Conservation (phyloP, 2,329 filamentous ascomycete genomes). For the Cryphonectria parasitica region DNA sequence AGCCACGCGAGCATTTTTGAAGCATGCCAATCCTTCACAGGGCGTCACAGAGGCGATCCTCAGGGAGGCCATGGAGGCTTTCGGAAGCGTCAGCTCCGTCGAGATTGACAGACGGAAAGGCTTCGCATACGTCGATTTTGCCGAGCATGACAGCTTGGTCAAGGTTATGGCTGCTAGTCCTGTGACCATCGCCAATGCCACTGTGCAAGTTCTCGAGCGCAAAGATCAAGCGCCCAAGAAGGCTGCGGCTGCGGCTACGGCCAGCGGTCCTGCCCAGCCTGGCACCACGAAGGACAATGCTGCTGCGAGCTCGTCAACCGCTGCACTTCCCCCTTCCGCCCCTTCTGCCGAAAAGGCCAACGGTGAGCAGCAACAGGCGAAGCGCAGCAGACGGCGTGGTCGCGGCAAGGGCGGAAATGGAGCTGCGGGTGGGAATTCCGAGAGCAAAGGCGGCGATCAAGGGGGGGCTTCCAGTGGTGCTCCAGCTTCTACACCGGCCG, state of each 20-base stretch:
- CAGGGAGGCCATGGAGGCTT: constrained; percentile 72
- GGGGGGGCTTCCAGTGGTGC: constrained; percentile 8
- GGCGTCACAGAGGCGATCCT: constrained; percentile 85
- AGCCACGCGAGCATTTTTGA: constrained; percentile 73
- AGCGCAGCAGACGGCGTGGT: constrained; percentile 29
- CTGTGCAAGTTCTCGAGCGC: constrained; percentile 84
- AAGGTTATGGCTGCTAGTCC: constrained; percentile 84
- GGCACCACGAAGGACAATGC: constrained; percentile 13
- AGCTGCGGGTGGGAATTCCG: constrained; percentile 12
- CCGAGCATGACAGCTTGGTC: constrained; percentile 69
- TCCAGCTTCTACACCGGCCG: constrained; percentile 10
- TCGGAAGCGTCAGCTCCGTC: constrained; percentile 76
- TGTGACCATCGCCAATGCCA: constrained; percentile 79
- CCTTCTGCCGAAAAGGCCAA: constrained; percentile 24
- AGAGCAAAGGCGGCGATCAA: constrained; percentile 22
- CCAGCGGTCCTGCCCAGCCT: constrained; percentile 7
- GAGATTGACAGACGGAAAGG: constrained; percentile 96
- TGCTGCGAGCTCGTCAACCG: constrained; percentile 7
- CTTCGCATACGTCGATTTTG: constrained; percentile 91
- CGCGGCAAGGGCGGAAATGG: constrained; percentile 28
- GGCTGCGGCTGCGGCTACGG: constrained; percentile 22
- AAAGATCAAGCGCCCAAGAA: constrained; percentile 60
- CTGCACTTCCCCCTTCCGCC: constrained; percentile 5
- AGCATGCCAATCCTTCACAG: constrained; percentile 85
- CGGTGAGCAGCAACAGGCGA: constrained; percentile 26